A percentile compares a stretch with the other conserved stretches of the same genome.
Evolutionary conservation across 768 basidiomycete species (phyloP).

Genomic region (Ephemerocybe angulata): DNA sequence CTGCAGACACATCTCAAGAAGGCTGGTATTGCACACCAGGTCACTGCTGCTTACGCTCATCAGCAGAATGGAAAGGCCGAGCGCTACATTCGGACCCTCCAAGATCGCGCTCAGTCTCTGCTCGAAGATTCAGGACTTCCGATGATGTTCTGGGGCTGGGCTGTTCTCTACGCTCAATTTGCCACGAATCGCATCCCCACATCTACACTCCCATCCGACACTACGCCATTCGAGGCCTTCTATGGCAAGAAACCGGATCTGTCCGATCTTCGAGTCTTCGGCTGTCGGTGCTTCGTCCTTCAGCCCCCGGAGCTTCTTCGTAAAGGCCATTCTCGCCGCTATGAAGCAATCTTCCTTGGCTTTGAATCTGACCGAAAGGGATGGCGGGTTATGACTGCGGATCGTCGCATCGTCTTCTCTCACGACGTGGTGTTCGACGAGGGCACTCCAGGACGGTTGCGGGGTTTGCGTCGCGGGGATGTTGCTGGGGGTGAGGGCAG

Average conservation of each 20-base stretch:
- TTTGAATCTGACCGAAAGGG: constrained; percentile 19
- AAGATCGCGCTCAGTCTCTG: constrained; percentile 19
- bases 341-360: constrained; percentile 22
- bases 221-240: too few species aligned
- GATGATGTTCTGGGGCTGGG: too few species aligned
- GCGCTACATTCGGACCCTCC: constrained; percentile 23
- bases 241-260: constrained; percentile 26
- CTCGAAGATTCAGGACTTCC: constrained; percentile 22
- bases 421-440: background rate
- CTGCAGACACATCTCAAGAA: constrained; percentile 4
- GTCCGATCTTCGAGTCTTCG: constrained; percentile 25
- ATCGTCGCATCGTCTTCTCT: background rate
- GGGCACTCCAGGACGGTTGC: background rate
- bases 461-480: background rate
- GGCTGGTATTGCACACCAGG: constrained; percentile 21
- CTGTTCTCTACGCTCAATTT: constrained; percentile 22
- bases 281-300: constrained; percentile 21
- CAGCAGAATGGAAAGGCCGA: constrained; percentile 30
- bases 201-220: constrained; percentile 16
- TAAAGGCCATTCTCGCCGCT: too few species aligned
- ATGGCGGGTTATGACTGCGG: constrained; percentile 14
- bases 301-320: too few species aligned
- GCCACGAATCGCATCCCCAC: constrained; percentile 23
- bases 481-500: background rate
- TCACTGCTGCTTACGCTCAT: too few species aligned